A percentile compares a stretch with the other conserved stretches of the same genome.
Conservation (phyloP, 1,139 yeast species). For the Suhomyces panamericanus region DNA sequence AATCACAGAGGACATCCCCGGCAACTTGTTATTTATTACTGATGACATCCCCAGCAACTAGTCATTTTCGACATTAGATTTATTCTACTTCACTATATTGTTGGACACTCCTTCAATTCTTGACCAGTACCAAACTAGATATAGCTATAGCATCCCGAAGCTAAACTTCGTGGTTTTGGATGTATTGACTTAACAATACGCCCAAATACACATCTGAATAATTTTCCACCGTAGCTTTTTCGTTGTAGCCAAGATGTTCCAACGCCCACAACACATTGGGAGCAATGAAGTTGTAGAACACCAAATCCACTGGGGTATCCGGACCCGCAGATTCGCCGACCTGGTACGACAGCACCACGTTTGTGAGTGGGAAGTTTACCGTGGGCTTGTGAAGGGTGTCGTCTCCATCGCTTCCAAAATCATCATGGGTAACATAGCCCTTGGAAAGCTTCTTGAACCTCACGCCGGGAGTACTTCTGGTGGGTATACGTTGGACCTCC, state of each 20-base stretch:
- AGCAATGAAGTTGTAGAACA: conserved; percentile 75
- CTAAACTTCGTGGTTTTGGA: conserved; percentile 15
- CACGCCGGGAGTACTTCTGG: not conserved
- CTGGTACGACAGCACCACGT: conserved; percentile 61
- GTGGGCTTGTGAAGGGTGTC: conserved; percentile 78
- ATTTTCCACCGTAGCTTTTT: conserved; percentile 20
- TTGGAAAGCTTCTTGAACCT: conserved; percentile 28
- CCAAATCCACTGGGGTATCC: conserved; percentile 56
- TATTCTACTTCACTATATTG: too few relatives aligned
- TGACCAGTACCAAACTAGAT: too few relatives aligned
- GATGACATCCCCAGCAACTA: too few relatives aligned
- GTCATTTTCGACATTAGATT: too few relatives aligned
- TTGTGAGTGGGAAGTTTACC: conserved; percentile 63
- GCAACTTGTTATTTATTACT: too few relatives aligned
- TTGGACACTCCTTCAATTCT: too few relatives aligned
- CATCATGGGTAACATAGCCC: conserved; percentile 85
- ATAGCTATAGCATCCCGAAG: not conserved
- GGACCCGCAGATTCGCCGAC: conserved; percentile 18
- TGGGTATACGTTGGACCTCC: not conserved
- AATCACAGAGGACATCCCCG: too few relatives aligned
- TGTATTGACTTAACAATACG: conserved; percentile 30
- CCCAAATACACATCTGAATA: conserved; percentile 41
- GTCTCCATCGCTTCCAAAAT: conserved; percentile 82
- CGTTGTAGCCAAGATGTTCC: conserved; percentile 28
- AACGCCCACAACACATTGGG: conserved; percentile 64